phyloP scores from a whole-genome alignment of 108 stramenopile species.

The Cyclotella choctawhatcheeana region DNA sequence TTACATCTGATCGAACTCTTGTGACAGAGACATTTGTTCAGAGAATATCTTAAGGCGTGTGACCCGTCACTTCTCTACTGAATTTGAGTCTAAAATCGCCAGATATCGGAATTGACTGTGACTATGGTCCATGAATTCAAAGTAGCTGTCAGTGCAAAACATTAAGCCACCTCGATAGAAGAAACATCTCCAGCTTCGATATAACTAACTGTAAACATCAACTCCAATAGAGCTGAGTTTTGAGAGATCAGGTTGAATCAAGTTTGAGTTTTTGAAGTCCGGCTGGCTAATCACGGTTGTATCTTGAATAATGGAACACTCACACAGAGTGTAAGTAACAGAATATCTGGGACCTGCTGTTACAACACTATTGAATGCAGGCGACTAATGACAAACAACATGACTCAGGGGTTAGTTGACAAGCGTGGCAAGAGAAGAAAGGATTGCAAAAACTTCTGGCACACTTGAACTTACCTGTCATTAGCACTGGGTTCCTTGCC shows the following conservation, averaged over 20 bases:
- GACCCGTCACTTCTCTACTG: conserved; percentile 68
- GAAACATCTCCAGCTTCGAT: conserved; percentile 72
- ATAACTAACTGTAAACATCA: conserved; percentile 74
- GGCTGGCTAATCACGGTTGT: conserved; percentile 44
- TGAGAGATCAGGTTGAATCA: conserved; percentile 80
- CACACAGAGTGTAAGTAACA: conserved; percentile 45
- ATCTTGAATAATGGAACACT: conserved; percentile 44
- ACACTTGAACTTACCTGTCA: conserved; percentile 28
- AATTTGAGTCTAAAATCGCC: conserved; percentile 80
- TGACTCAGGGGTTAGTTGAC: too few relatives aligned
- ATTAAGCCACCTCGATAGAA: conserved; percentile 42
- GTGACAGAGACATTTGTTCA: conserved; percentile 66
- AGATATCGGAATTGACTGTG: conserved; percentile 44
- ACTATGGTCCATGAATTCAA: conserved; percentile 38
- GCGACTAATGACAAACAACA: conserved; percentile 24
- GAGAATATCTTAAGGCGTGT: conserved; percentile 68
- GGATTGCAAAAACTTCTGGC: neutral
- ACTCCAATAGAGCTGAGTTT: conserved; percentile 66
- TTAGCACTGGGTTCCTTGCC: conserved; percentile 56
- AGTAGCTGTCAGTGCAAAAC: conserved; percentile 35
- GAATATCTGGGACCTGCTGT: conserved; percentile 39
- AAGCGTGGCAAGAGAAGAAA: neutral
- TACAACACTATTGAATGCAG: conserved; percentile 38
- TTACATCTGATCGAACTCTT: conserved; percentile 66
- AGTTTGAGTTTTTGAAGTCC: conserved; percentile 47